Base-by-base conservation (phyloP, 768 basidiomycete genomes). In the Trametes elegans region DNA sequence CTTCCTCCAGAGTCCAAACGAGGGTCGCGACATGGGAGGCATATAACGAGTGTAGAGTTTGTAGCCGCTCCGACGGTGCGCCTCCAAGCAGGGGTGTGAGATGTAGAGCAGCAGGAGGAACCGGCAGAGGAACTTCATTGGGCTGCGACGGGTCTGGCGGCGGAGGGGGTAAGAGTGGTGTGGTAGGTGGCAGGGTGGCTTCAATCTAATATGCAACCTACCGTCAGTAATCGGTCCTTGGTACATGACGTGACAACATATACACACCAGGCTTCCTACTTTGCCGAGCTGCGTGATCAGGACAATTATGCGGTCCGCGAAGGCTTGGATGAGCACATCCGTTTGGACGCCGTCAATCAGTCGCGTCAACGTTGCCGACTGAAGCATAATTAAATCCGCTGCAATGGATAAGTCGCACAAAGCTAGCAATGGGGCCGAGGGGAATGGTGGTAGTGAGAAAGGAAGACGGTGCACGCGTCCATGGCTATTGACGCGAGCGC, bases 211-310 rank as follows among this genome's bases (percentile, higher is more conserved):
- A n/a, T n/a, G n/a, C n/a, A n/a, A n/a, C n/a, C n/a, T n/a, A n/a
- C n/a, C n/a, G n/a, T n/a, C n/a, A n/a, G n/a, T n/a, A n/a, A n/a
- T n/a, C n/a, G n/a, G n/a, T n/a, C n/a, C n/a, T n/a, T n/a, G n/a
- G n/a, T n/a, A n/a, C n/a, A n/a, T n/a, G n/a, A n/a, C n/a, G n/a
- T n/a, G n/a, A n/a, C n/a, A n/a, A n/a, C n/a, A n/a, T n/a, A n/a
- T 13, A 49, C 26, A 36, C 39, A 96, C 93, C 73, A 98, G 67
- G 66, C 79, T 84, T 52, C 95, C 95, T 11, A 96, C 87, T 80
- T 93, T 95, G 34, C 90, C 90, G 57, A 92, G 68, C 70, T 98
- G 95, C 1, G 93, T 94, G 49, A 98, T 78, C 21, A 97, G 76
- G n/a, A 97, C 85, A 18, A 98, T 75, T 11, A 83, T 74, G 23